Conservation (phyloP, 2,329 filamentous ascomycete genomes). For the Ophiostoma pallidulum region DNA sequence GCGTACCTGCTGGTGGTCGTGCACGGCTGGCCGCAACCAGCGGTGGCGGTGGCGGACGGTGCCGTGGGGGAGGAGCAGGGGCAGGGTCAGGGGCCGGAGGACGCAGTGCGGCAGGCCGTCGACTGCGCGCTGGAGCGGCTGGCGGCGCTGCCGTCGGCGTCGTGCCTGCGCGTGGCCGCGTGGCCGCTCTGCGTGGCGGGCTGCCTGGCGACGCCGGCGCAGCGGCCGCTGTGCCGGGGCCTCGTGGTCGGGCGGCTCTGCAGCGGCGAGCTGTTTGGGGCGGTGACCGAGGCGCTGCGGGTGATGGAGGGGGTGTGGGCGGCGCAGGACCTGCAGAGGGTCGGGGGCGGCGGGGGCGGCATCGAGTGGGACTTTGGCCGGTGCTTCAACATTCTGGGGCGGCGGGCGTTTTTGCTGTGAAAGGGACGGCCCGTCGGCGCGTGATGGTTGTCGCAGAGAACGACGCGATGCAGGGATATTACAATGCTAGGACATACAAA, state of each 20-base stretch:
- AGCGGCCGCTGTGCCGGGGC: constrained; percentile 27
- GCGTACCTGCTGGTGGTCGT: constrained; percentile 40
- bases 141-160: constrained; percentile 20
- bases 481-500: no score
- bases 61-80: no score
- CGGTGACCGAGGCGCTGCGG: constrained; percentile 32
- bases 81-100: constrained; percentile 17
- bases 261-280: constrained; percentile 35
- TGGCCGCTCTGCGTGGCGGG: constrained; percentile 30
- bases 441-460: no score
- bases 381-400: constrained; percentile 26
- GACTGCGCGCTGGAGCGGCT: constrained; percentile 14
- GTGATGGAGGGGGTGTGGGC: constrained; percentile 40
- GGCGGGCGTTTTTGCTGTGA: constrained; percentile 21
- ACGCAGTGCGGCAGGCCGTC: constrained; percentile 14
- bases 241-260: constrained; percentile 34
- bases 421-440: no score
- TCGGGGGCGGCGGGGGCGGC: constrained; percentile 22
- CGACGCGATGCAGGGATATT: no score
- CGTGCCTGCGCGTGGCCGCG: constrained; percentile 24
- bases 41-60: no score
- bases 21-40: constrained; percentile 39
- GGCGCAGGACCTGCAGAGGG: constrained; percentile 25
- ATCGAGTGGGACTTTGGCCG: constrained; percentile 35
- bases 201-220: constrained; percentile 27